Base-by-base conservation (phyloP, 2,329 filamentous ascomycete genomes). In the Colletotrichum chlorophyti region DNA sequence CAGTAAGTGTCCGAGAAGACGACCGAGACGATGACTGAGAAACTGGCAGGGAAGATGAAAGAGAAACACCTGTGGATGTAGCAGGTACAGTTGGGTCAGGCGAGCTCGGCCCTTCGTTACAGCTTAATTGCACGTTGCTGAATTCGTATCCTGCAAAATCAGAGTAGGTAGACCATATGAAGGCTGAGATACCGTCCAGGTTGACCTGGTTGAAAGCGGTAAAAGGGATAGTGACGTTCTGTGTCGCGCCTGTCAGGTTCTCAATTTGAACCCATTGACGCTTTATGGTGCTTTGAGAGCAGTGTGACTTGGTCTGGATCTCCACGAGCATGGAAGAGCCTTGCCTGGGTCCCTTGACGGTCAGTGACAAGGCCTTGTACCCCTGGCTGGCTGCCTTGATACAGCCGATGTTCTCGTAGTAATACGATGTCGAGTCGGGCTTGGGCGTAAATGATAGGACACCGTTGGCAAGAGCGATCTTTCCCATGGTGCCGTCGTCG, bases 341-440 rank as follows among this genome's bases (percentile, higher is more conserved):
- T 17, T 58, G n/a, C n/a, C n/a, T 58, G n/a, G 65, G 65, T 10
- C 64, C 65, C 50, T 61, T 66, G 41, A 66, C 60, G 1, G 59
- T 60, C 38, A 66, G 51, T 14, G 65, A 63, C 14, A 66, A 76
- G 66, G 81, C 76, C 60, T 82, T 76, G 66, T 83, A 83, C 55
- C 76, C 76, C 34, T 79, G 72, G 32, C 70, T 74, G 12, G 69
- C 67, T 17, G 80, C 76, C 29, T 74, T 70, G 62, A 79, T 72
- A 69, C 82, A 84, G 0, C 68, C 63, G 53, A 84, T 77, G 2
- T 76, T 79, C 66, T 83, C 81, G 64, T 84, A 84, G 62, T 83
- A 83, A 70, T 84, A 84, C n/a, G 80, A 79, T 15, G 63, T 64
- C 11, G 71, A 64, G 21, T 59, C 51, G 11, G 29, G 9, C 60